These are phyloP conservation scores for rapeseed (Brassica napus) DNA, from an alignment of 345 rosid species.

Conservation along the genomic window Da-Ae NC_063446.1:41364001-41364500, in stretches of 20 bases:
- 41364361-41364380: neutral
- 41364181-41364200: constrained; percentile 43
- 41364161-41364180: neutral
- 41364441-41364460: neutral
- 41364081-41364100: constrained; percentile 68
- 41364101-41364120: constrained; percentile 62
- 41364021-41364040: constrained; percentile 43
- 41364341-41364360: neutral
- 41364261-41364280: constrained; percentile 30
- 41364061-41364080: constrained; percentile 66
- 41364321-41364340: neutral
- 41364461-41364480: neutral
- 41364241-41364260: constrained; percentile 35
- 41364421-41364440: neutral
- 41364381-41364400: neutral
- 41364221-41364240: constrained; percentile 69
- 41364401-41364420: constrained; percentile 2
- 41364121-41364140: constrained; percentile 39
- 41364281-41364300: constrained; percentile 52
- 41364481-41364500: neutral
- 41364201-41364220: constrained; percentile 66
- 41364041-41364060: constrained; percentile 66
- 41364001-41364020: neutral
- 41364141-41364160: neutral
- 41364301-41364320: neutral